Conservation (phyloP, 2,329 filamentous ascomycete genomes). For the Ophiosphaerella narmari region DNA sequence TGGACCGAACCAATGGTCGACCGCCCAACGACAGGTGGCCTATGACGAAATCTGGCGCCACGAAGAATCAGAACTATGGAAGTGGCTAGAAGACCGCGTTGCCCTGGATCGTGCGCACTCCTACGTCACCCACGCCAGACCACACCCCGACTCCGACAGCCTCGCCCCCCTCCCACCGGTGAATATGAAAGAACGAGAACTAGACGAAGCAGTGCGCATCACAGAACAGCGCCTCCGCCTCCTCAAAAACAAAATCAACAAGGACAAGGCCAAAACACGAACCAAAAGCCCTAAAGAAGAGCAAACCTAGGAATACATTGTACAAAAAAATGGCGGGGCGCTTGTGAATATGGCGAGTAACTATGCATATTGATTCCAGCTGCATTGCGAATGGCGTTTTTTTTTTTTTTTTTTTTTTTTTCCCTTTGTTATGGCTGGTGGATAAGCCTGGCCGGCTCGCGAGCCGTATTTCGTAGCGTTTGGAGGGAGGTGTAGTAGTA, state of each 20-base stretch:
- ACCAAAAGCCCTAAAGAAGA: slow-evolving; percentile 29
- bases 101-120: slow-evolving; percentile 64
- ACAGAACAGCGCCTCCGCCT: slow-evolving; percentile 83
- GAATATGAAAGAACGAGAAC: slow-evolving; percentile 72
- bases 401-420: background rate
- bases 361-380: background rate
- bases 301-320: slow-evolving; percentile 5
- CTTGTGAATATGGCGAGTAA: background rate
- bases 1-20: slow-evolving; percentile 40
- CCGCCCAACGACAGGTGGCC: slow-evolving; percentile 72
- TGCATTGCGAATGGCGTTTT: slow-evolving; percentile 6
- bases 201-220: slow-evolving; percentile 79
- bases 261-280: slow-evolving; percentile 24
- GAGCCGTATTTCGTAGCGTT: no score
- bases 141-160: slow-evolving; percentile 45
- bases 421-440: no score
- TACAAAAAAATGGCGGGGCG: background rate
- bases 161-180: slow-evolving; percentile 55
- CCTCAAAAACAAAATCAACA: slow-evolving; percentile 70
- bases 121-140: slow-evolving; percentile 25
- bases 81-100: slow-evolving; percentile 87
- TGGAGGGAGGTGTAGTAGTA: no score
- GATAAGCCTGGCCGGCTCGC: no score
- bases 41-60: slow-evolving; percentile 93
- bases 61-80: slow-evolving; percentile 89